Conservation (phyloP, 2,329 filamentous ascomycete genomes). For the Paecilomyces dactylethromorphus region DNA sequence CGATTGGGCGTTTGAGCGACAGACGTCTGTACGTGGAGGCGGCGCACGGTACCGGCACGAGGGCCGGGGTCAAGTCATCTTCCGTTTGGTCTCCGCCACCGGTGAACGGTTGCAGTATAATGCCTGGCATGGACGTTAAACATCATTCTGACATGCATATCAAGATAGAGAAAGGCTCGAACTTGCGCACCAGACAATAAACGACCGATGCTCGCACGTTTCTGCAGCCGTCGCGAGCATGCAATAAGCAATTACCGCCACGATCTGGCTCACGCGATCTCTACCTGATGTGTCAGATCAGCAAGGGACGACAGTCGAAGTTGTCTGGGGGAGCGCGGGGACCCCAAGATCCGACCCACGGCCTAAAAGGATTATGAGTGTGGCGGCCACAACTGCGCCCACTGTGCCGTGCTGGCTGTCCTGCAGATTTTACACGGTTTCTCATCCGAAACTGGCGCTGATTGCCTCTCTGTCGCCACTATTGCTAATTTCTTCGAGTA, state of each 20-base stretch:
- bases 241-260: not conserved
- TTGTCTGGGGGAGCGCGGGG: not conserved
- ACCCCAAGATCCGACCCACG: not conserved
- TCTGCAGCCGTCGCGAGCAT: not conserved
- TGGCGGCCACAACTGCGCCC: not conserved
- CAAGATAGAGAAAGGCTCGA: not conserved
- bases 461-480: not conserved
- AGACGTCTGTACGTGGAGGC: not conserved
- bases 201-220: not conserved
- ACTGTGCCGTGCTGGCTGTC: not conserved
- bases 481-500: not conserved
- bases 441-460: not conserved
- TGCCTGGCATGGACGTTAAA: not conserved
- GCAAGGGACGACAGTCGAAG: not conserved
- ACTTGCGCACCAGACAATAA: not conserved
- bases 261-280: not conserved
- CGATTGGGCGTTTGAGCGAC: not conserved
- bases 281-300: not conserved
- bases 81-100: not conserved
- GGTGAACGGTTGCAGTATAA: not conserved
- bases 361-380: not conserved
- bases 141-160: not conserved
- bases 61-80: not conserved
- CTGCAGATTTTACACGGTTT: not conserved
- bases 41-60: not conserved